phyloP scores from a whole-genome alignment of 805 yeast species.

The Wickerhamiella shivajii region DNA sequence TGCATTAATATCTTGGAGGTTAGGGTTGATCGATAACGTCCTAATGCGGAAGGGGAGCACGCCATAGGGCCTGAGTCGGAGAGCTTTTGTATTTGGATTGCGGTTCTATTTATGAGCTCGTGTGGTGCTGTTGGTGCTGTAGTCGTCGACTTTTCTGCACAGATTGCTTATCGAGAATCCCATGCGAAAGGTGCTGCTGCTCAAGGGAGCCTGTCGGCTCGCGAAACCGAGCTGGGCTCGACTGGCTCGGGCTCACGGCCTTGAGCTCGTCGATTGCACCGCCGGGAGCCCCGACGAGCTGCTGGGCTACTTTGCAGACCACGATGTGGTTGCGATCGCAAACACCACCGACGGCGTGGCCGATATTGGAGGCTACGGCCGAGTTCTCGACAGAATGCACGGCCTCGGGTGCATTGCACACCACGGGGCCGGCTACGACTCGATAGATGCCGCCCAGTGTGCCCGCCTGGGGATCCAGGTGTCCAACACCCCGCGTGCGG shows the following conservation, averaged over 20 bases:
- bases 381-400: constrained; percentile 28
- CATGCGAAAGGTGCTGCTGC: constrained; percentile 1
- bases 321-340: constrained; percentile 29
- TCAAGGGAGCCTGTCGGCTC: constrained; percentile 1
- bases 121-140: too few species aligned
- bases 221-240: constrained; percentile 1
- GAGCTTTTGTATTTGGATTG: too few species aligned
- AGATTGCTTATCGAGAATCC: too few species aligned
- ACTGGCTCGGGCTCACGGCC: constrained; percentile 18
- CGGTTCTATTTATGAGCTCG: too few species aligned
- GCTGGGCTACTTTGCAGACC: constrained; percentile 25
- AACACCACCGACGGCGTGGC: constrained; percentile 30
- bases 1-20: too few species aligned
- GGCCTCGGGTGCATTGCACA: constrained; percentile 32
- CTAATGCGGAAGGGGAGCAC: too few species aligned
- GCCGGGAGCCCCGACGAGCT: constrained; percentile 30
- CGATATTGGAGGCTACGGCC: constrained; percentile 30
- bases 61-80: too few species aligned
- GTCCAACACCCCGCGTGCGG: constrained; percentile 39
- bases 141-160: too few species aligned
- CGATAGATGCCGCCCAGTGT: constrained; percentile 31
- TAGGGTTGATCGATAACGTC: too few species aligned
- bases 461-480: constrained; percentile 34
- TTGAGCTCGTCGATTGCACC: constrained; percentile 32
- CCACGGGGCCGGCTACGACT: constrained; percentile 47